A percentile compares a stretch with the other conserved stretches of the same genome.
Evolutionary conservation across 768 basidiomycete species (phyloP).

Genomic region (Russula compacta): DNA sequence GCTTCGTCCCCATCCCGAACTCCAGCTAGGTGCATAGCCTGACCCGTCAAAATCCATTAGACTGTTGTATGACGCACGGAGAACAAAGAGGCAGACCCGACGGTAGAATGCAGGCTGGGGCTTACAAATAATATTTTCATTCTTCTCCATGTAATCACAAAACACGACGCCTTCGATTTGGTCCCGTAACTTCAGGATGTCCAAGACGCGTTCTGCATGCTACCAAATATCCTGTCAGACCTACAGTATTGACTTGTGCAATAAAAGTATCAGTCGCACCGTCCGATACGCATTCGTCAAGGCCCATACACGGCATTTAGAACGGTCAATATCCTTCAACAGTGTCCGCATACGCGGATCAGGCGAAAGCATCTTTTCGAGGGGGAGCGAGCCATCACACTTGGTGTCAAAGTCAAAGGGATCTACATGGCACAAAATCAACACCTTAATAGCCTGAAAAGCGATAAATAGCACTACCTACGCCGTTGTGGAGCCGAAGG

Average conservation of each 20-base stretch:
- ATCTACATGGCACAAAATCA: conserved; percentile 35
- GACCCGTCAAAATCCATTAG: conserved; percentile 1
- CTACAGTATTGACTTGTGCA: too few relatives aligned
- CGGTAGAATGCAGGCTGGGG: conserved; percentile 67
- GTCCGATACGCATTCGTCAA: conserved; percentile 77
- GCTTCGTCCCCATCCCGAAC: conserved; percentile 57
- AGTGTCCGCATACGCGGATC: conserved; percentile 54
- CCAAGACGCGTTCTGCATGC: conserved; percentile 77
- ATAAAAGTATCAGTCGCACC: conserved; percentile 32
- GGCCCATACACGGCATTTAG: conserved; percentile 73
- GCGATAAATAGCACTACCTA: conserved; percentile 39
- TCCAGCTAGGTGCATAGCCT: conserved; percentile 61
- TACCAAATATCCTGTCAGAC: conserved; percentile 25
- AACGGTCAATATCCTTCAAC: conserved; percentile 69
- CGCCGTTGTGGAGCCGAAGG: conserved; percentile 61
- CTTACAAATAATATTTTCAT: conserved; percentile 67
- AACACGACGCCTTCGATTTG: conserved; percentile 66
- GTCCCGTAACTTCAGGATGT: conserved; percentile 63
- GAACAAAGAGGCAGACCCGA: conserved; percentile 33
- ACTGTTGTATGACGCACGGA: neutral
- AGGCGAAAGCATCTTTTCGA: conserved; percentile 69
- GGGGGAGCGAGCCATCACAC: conserved; percentile 76
- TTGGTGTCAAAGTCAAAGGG: conserved; percentile 76
- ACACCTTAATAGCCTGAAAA: neutral
- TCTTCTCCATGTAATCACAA: conserved; percentile 60